A percentile compares a stretch with the other conserved stretches of the same genome.
These are phyloP conservation scores for Panaeolus cyanescens DNA, from an alignment of 768 basidiomycete species.

Conservation along the genomic window DNA sequence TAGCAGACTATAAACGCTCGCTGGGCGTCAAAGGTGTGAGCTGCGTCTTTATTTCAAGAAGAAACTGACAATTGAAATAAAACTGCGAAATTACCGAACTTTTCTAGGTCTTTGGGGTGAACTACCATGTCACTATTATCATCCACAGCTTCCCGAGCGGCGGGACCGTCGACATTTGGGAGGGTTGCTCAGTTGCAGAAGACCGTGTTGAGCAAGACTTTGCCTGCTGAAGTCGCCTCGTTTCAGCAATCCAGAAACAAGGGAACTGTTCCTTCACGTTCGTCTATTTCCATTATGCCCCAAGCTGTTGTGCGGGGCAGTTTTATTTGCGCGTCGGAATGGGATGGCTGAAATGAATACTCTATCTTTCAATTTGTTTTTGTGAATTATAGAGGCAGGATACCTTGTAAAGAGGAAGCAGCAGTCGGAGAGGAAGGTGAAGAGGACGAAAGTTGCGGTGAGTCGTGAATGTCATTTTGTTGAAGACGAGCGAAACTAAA, in stretches of 20 bases:
- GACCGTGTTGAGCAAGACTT: not conserved
- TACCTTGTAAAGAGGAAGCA: constrained; percentile 11
- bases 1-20: not conserved
- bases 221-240: not conserved
- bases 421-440: constrained; percentile 2
- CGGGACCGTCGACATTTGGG: not conserved
- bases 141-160: not conserved
- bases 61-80: not conserved
- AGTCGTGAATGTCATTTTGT: not conserved
- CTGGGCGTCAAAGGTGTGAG: not conserved
- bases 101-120: not conserved
- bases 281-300: not conserved
- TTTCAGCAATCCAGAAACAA: not conserved
- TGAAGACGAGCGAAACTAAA: not conserved
- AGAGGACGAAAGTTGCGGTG: constrained; percentile 7
- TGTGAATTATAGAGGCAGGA: constrained; percentile 5
- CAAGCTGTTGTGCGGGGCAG: not conserved
- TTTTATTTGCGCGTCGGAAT: not conserved
- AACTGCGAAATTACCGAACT: not conserved
- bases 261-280: not conserved
- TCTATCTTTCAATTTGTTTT: not conserved
- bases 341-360: not conserved
- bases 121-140: not conserved
- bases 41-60: not conserved
- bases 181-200: not conserved